phyloP scores from a whole-genome alignment of 192 early-diverging fungal species.

The Pecoramyces ruminantium region DNA sequence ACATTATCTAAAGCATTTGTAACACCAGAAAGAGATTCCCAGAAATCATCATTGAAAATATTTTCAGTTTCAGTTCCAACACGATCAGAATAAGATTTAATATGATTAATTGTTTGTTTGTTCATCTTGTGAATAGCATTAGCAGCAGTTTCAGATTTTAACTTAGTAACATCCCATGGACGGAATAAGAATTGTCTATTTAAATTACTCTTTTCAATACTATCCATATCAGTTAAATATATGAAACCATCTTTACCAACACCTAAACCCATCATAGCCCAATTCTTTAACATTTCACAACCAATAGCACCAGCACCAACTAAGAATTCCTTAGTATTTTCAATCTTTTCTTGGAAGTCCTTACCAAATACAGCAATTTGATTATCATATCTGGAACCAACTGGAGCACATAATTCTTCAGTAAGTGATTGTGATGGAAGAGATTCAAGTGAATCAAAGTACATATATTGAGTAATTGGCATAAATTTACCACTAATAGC shows the following conservation, averaged over 20 bases:
- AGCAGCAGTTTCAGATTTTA: conserved; percentile 85
- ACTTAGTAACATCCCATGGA: conserved; percentile 61
- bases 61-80: conserved; percentile 89
- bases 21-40: conserved; percentile 70
- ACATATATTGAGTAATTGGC: conserved; percentile 81
- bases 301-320: conserved; percentile 98
- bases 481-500: conserved; percentile 92
- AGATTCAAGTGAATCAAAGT: conserved; percentile 95
- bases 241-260: conserved; percentile 57
- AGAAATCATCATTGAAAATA: conserved; percentile 84
- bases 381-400: conserved; percentile 83
- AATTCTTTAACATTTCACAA: conserved; percentile 99
- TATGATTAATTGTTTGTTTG: conserved; percentile 55
- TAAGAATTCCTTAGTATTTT: conserved; percentile 78
- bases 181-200: conserved; percentile 99
- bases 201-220: conserved; percentile 97
- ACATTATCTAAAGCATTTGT: conserved; percentile 98
- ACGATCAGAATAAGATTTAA: conserved; percentile 52
- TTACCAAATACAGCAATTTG: conserved; percentile 90
- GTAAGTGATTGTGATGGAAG: conserved; percentile 54
- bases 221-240: conserved; percentile 97
- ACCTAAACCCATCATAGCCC: conserved; percentile 86
- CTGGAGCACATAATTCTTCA: conserved; percentile 59
- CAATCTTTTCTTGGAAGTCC: conserved; percentile 73
- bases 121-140: conserved; percentile 84